Evolutionary conservation across 768 basidiomycete species (phyloP).

Genomic region (Daedaleopsis sinensis): DNA sequence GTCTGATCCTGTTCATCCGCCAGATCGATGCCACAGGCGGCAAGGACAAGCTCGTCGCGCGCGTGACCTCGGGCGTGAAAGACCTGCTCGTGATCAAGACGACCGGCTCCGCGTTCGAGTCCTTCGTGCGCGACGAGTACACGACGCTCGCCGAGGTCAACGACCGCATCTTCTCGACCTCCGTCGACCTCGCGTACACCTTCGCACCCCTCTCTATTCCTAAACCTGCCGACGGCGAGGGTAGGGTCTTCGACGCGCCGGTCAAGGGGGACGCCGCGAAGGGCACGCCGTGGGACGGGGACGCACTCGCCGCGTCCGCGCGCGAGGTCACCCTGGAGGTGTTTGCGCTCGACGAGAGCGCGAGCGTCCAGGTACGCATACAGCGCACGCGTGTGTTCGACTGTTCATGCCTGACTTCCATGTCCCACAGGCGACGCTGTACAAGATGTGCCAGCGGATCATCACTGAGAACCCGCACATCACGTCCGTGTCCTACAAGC

Average conservation of each 20-base stretch:
- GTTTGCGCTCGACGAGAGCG: slow-evolving; percentile 88
- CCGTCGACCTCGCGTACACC: slow-evolving; percentile 75
- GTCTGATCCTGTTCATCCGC: not conserved
- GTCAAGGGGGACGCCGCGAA: slow-evolving; percentile 26
- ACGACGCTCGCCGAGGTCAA: slow-evolving; percentile 84
- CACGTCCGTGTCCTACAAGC: slow-evolving; percentile 62
- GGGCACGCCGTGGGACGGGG: slow-evolving; percentile 63
- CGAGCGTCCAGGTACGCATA: slow-evolving; percentile 77
- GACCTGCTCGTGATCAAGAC: slow-evolving; percentile 91
- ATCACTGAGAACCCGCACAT: slow-evolving; percentile 66
- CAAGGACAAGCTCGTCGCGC: slow-evolving; percentile 62
- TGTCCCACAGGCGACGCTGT: slow-evolving; percentile 78
- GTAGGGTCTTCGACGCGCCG: slow-evolving; percentile 50
- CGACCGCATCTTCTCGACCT: slow-evolving; percentile 91
- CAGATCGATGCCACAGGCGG: slow-evolving; percentile 70
- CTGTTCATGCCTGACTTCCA: not conserved
- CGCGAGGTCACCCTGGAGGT: slow-evolving; percentile 71
- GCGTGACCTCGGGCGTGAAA: slow-evolving; percentile 67
- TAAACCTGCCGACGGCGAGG: slow-evolving; percentile 52
- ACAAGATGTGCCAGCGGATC: slow-evolving; percentile 82
- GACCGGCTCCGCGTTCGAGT: slow-evolving; percentile 82
- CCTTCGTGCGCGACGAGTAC: slow-evolving; percentile 83
- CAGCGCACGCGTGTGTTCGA: not conserved
- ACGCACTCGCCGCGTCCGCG: slow-evolving; percentile 53
- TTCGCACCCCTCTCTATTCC: slow-evolving; percentile 54